A percentile compares a stretch with the other conserved stretches of the same genome.
phyloP scores from a whole-genome alignment of 768 basidiomycete genomes.

The Kwoniella dendrophila region DNA sequence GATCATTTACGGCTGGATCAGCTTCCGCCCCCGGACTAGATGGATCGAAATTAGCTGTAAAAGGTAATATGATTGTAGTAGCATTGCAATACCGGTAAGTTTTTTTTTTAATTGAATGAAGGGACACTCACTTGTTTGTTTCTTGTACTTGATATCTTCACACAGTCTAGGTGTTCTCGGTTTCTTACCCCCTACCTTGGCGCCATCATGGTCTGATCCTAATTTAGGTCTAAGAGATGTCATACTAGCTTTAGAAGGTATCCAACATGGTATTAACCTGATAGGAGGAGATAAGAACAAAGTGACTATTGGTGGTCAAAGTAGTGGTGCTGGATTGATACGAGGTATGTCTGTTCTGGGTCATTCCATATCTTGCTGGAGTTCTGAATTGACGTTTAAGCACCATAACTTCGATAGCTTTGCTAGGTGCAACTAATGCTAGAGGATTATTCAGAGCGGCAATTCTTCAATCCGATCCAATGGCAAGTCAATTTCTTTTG shows the following conservation, averaged over 20 bases:
- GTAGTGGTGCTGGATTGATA: conserved; percentile 76
- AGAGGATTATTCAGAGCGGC: conserved; percentile 72
- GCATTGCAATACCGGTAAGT: conserved; percentile 85
- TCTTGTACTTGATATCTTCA: not conserved
- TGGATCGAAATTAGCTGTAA: conserved; percentile 72
- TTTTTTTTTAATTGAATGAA: conserved; percentile 58
- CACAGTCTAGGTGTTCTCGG: conserved; percentile 64
- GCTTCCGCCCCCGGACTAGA: conserved; percentile 73
- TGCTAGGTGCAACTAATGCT: conserved; percentile 73
- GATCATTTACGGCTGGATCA: conserved; percentile 73
- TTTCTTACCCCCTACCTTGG: conserved; percentile 65
- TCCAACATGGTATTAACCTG: conserved; percentile 62
- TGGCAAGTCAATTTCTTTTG: conserved; percentile 61
- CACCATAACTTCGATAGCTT: conserved; percentile 55
- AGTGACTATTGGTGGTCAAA: conserved; percentile 78
- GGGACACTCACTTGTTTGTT: not conserved
- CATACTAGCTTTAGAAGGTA: conserved; percentile 72
- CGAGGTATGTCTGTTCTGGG: conserved; percentile 59
- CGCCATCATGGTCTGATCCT: conserved; percentile 58
- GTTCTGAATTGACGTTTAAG: not conserved
- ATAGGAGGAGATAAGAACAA: conserved; percentile 67
- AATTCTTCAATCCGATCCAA: conserved; percentile 84
- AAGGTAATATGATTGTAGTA: conserved; percentile 71
- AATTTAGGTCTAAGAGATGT: conserved; percentile 55
- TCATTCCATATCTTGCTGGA: not conserved